Percentiles rank a stretch among this genome's conserved stretches.
These are phyloP conservation scores for Primulina tabacum DNA, from an alignment of 257 asterid species.

Conservation along the genomic window DNA sequence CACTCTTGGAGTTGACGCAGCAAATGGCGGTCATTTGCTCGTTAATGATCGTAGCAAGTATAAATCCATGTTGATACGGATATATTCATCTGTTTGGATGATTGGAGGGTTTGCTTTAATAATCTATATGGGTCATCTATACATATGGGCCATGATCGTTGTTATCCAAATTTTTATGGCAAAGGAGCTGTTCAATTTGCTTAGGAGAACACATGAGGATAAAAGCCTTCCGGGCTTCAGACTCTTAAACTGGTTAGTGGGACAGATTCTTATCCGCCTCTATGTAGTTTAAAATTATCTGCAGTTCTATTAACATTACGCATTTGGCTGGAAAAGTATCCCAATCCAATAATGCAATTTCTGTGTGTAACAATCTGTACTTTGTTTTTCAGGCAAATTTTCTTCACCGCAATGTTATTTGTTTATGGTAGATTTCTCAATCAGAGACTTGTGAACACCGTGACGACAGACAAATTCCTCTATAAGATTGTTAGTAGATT, in stretches of 20 bases:
- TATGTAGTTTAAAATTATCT: background rate
- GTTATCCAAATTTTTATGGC: constrained; percentile 94
- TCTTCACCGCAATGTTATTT: constrained; percentile 91
- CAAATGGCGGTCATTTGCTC: constrained; percentile 62
- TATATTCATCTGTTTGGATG: constrained; percentile 91
- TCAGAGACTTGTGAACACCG: constrained; percentile 89
- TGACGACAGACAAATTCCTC: constrained; percentile 63
- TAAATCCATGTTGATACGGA: constrained; percentile 83
- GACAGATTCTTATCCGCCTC: background rate
- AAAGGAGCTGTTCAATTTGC: constrained; percentile 82
- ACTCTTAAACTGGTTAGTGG: constrained; percentile 78
- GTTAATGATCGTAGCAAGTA: constrained; percentile 77
- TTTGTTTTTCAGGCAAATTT: constrained; percentile 70
- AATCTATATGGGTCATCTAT: constrained; percentile 95
- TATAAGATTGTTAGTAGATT: constrained; percentile 72
- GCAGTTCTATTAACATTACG: no score
- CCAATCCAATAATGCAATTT: background rate
- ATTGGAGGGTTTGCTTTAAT: constrained; percentile 77
- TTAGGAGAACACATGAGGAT: constrained; percentile 82
- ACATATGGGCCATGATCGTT: constrained; percentile 88
- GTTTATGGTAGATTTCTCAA: constrained; percentile 91
- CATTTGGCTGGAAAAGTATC: no score
- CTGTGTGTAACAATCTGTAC: constrained; percentile 2
- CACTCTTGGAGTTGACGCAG: constrained; percentile 51
- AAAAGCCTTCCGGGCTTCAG: constrained; percentile 91